Percentiles rank a stretch among this genome's conserved stretches.
phyloP scores from a whole-genome alignment of 306 rosid genomes.

The Dalbergia cultrata region DNA sequence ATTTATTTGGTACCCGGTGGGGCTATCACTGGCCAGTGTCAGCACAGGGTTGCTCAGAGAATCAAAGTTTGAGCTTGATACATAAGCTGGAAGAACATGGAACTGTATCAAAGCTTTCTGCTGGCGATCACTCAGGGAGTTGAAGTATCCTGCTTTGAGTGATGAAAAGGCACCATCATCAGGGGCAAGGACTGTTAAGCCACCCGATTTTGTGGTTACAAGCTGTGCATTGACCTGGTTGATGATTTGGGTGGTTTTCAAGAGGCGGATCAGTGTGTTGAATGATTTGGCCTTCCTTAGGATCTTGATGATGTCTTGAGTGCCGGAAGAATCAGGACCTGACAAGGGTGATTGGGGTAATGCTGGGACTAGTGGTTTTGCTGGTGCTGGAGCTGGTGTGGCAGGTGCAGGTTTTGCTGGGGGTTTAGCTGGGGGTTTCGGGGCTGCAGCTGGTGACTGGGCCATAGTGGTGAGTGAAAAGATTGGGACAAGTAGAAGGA shows the following conservation, averaged over 20 bases:
- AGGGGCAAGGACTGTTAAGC: slow-evolving; percentile 64
- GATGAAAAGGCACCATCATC: slow-evolving; percentile 63
- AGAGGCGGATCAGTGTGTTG: slow-evolving; percentile 60
- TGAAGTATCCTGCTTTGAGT: slow-evolving; percentile 71
- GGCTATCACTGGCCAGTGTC: slow-evolving; percentile 67
- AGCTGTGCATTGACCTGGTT: slow-evolving; percentile 67
- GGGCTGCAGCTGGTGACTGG: slow-evolving; percentile 61
- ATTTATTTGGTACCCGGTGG: slow-evolving; percentile 59
- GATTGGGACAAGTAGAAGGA: slow-evolving; percentile 35
- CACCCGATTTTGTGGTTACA: slow-evolving; percentile 54
- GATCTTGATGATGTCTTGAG: slow-evolving; percentile 61
- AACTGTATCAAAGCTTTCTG: slow-evolving; percentile 68
- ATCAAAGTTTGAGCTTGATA: slow-evolving; percentile 69
- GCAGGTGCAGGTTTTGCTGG: slow-evolving; percentile 31
- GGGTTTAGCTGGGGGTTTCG: slow-evolving; percentile 41
- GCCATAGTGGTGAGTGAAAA: slow-evolving; percentile 43
- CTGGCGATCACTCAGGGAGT: slow-evolving; percentile 53
- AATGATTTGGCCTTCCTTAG: slow-evolving; percentile 65
- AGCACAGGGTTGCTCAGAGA: slow-evolving; percentile 67
- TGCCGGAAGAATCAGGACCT: slow-evolving; percentile 47
- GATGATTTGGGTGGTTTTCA: slow-evolving; percentile 69
- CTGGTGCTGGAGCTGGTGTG: slow-evolving; percentile 41
- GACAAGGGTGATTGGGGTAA: slow-evolving; percentile 45
- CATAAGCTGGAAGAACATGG: slow-evolving; percentile 65
- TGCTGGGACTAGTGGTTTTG: slow-evolving; percentile 52